Conservation (phyloP, 495 filamentous ascomycete genomes). For the Trichoderma virens region DNA sequence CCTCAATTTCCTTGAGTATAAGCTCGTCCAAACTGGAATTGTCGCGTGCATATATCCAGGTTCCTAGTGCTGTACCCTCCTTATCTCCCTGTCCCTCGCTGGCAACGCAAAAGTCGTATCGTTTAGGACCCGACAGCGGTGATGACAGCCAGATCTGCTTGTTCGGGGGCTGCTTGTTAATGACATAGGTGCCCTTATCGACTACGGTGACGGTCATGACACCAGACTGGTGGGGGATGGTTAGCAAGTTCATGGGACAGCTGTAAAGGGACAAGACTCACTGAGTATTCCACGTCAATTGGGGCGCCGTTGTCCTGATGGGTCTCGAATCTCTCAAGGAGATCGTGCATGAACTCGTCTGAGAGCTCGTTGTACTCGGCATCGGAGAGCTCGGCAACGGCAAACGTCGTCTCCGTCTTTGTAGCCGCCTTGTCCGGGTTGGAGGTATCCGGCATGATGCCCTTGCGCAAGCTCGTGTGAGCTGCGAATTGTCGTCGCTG, state of each 20-base stretch:
- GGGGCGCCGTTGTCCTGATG: conserved; percentile 54
- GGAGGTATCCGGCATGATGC: conserved; percentile 26
- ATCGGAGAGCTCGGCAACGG: conserved; percentile 28
- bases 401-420: conserved; percentile 15
- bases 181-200: conserved; percentile 67
- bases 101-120: conserved; percentile 74
- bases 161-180: conserved; percentile 98
- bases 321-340: conserved; percentile 57
- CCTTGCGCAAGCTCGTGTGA: conserved; percentile 15
- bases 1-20: conserved; percentile 59
- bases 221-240: conserved; percentile 51
- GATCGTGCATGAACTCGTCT: conserved; percentile 46
- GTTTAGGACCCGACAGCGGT: conserved; percentile 84
- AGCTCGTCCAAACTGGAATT: conserved; percentile 64
- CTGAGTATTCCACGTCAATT: conserved; percentile 59
- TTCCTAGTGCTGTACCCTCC: conserved; percentile 56
- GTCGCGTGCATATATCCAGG: conserved; percentile 86
- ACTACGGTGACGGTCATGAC: conserved; percentile 66
- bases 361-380: conserved; percentile 40
- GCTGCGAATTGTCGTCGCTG: conserved; percentile 15
- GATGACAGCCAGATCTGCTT: conserved; percentile 97
- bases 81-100: conserved; percentile 67
- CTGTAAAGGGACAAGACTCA: conserved; percentile 32
- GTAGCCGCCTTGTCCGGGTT: conserved; percentile 17
- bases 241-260: no score